phyloP scores from a whole-genome alignment of 306 rosid genomes.

The Bauhinia variegata region DNA sequence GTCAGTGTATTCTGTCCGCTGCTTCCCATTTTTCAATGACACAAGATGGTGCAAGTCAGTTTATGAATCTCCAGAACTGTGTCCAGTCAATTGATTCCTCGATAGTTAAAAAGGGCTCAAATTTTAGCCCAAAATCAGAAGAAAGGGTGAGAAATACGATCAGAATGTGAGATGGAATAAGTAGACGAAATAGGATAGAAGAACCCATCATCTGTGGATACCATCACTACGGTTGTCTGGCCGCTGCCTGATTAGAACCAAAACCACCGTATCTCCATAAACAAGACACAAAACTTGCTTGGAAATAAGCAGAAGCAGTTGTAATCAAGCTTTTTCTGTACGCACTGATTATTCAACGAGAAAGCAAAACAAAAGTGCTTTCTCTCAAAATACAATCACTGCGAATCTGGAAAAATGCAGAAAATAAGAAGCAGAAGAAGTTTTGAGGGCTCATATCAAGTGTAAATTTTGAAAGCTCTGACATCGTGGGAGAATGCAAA shows the following conservation, averaged over 20 bases:
- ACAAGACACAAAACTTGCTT: slow-evolving; percentile 27
- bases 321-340: slow-evolving; percentile 55
- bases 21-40: too few species aligned
- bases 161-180: slow-evolving; percentile 76
- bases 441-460: slow-evolving; percentile 78
- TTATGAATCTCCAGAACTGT: too few species aligned
- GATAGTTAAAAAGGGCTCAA: too few species aligned
- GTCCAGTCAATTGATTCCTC: too few species aligned
- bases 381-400: slow-evolving; percentile 45
- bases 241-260: slow-evolving; percentile 61
- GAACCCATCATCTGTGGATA: slow-evolving; percentile 74
- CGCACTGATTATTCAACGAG: slow-evolving; percentile 46
- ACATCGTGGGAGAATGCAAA: slow-evolving; percentile 48
- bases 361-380: slow-evolving; percentile 34
- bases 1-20: too few species aligned
- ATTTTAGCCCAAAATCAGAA: too few species aligned
- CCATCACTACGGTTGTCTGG: slow-evolving; percentile 98
- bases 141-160: too few species aligned
- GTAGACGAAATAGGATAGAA: slow-evolving; percentile 57
- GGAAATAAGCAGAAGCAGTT: slow-evolving; percentile 18
- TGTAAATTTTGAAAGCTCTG: slow-evolving; percentile 52
- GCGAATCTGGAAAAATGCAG: slow-evolving; percentile 25
- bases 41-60: too few species aligned
- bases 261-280: not conserved
- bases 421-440: not conserved